Base-by-base conservation (phyloP, 179 eudicot genomes). In the Heliamphora pulchella region DNA sequence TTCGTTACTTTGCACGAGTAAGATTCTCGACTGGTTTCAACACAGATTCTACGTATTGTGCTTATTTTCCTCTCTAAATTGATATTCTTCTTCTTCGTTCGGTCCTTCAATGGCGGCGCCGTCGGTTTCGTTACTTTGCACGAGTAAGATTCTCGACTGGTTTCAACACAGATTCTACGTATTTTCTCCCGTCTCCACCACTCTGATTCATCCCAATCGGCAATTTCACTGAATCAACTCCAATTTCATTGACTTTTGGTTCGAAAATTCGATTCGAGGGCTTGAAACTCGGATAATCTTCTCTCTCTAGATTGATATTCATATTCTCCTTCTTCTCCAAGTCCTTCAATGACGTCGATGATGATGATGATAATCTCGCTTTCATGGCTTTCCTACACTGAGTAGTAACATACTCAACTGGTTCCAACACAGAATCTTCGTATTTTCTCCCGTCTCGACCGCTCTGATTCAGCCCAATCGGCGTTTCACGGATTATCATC, bases 111-210 rank as follows among this genome's bases (percentile, higher is more conserved):
- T 51, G 57, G 66, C 9, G 61, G 65, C 8, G 17, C 69, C 76
- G 68, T 81, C 0, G 31, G 31, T 31, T 87, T 89, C 61, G 80
- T 76, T 41, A 73, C 81, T 83, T 88, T 90, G 85, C 83, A 61
- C 84, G 91, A 78, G 84, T 82, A 15, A 86, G 84, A 81, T 89
- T 87, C 75, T 86, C 90, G n/a, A 90, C 81, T 15, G 89, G 86
- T 62, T 81, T 85, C 18, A 89, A 82, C 59, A 89, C 86, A 72
- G 87, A 68, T 71, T 76, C 68, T 47, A 83, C 82, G 80, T 81
- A 76, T 55, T 81, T 84, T 78, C 83, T 79, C 68, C 82, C 73
- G 48, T 86, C 86, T 31, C 39, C 1, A 31, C 39, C 39, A 66
- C 82, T 83, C 48, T 80, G 85, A 70, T 61, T 71, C 22, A 22